Evolutionary conservation across 2,329 filamentous ascomycete species (phyloP).

Genomic region (Corniculantispora saksenae): DNA sequence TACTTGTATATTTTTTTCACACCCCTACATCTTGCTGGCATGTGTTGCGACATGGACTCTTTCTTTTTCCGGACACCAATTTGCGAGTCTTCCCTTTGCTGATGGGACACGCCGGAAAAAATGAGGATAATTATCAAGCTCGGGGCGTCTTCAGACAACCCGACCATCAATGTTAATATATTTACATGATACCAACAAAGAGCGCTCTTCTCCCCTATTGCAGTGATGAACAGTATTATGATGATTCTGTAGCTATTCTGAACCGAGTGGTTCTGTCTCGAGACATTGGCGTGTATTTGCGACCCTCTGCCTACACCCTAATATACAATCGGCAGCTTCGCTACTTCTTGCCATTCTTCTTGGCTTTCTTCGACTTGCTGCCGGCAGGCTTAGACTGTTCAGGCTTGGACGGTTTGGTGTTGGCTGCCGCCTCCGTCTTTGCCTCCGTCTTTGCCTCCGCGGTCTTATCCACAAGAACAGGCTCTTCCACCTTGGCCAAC

Average conservation of each 20-base stretch:
- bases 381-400: neutral
- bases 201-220: neutral
- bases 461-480: neutral
- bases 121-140: neutral
- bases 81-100: neutral
- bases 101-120: neutral
- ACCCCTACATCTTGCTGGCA: neutral
- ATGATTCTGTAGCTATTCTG: too few relatives aligned
- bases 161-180: neutral
- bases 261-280: too few relatives aligned
- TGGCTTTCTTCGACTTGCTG: slow-evolving; percentile 12
- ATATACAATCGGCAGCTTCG: neutral
- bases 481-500: neutral
- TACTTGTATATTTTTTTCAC: neutral
- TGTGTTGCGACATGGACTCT: neutral
- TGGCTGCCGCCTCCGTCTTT: neutral
- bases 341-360: slow-evolving; percentile 13
- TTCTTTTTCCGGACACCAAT: neutral
- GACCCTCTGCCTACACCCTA: neutral
- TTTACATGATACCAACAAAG: neutral
- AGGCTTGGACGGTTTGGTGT: neutral
- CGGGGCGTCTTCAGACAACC: neutral
- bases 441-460: neutral
- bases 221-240: too few relatives aligned
- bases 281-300: neutral